Evolutionary conservation across 768 basidiomycete species (phyloP).

Genomic region (Psilocybe azurescens): DNA sequence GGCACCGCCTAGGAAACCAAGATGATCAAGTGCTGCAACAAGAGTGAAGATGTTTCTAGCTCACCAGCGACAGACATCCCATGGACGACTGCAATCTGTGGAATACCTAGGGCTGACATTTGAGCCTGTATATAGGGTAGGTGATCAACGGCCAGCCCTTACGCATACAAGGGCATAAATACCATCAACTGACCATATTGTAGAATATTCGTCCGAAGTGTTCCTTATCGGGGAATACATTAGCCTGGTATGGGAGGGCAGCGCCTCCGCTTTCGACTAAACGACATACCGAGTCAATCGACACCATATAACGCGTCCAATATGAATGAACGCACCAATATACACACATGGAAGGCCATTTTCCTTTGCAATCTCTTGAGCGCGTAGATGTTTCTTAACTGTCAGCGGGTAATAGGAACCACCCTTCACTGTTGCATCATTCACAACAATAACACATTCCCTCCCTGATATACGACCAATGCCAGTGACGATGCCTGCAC

Average conservation of each 20-base stretch:
- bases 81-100: slow-evolving; percentile 92
- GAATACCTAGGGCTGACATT: slow-evolving; percentile 91
- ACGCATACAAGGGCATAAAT: neutral
- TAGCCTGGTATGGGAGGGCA: slow-evolving; percentile 90
- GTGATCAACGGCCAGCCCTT: neutral
- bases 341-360: slow-evolving; percentile 92
- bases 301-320: neutral
- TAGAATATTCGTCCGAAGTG: slow-evolving; percentile 98
- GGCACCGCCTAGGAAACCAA: slow-evolving; percentile 66
- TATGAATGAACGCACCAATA: slow-evolving; percentile 61
- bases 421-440: slow-evolving; percentile 93
- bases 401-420: slow-evolving; percentile 92
- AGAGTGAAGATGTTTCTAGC: slow-evolving; percentile 10
- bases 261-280: slow-evolving; percentile 94
- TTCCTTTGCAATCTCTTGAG: slow-evolving; percentile 94
- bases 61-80: slow-evolving; percentile 91
- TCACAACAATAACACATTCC: slow-evolving; percentile 91
- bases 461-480: slow-evolving; percentile 78
- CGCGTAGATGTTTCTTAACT: slow-evolving; percentile 95
- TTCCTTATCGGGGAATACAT: slow-evolving; percentile 93
- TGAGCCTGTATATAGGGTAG: slow-evolving; percentile 60
- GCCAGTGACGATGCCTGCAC: slow-evolving; percentile 91
- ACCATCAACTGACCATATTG: slow-evolving; percentile 73
- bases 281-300: neutral
- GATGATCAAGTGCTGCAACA: neutral